A percentile compares a stretch with the other conserved stretches of the same genome.
These are phyloP conservation scores for Ceratobasidium sp. DNA, from an alignment of 1,284 basidiomycete species.

Conservation along the genomic window DNA sequence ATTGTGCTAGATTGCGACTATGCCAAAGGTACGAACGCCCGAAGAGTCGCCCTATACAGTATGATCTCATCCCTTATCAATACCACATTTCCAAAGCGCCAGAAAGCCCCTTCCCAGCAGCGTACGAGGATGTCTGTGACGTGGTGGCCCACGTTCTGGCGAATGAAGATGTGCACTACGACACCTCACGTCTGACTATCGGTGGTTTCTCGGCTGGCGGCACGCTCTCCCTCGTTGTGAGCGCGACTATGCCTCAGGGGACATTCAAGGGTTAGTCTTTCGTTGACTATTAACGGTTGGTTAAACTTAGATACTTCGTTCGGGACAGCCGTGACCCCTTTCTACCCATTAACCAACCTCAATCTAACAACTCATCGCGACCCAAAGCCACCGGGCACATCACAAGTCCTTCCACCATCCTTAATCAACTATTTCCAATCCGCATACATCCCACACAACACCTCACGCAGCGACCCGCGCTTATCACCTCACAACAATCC, in stretches of 20 bases:
- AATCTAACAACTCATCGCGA: background rate
- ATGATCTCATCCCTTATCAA: background rate
- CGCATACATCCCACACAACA: background rate
- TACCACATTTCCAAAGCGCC: background rate
- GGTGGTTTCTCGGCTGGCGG: conserved; percentile 34
- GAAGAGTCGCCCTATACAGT: background rate
- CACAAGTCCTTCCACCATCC: background rate
- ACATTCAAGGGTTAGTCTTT: conserved; percentile 16
- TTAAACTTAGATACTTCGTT: background rate
- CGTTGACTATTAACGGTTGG: background rate
- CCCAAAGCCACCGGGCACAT: background rate
- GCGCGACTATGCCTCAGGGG: conserved; percentile 7
- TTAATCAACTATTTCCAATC: background rate
- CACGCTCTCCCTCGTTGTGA: conserved; percentile 22
- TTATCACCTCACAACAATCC: conserved; percentile 23
- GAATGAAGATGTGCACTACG: conserved; percentile 9
- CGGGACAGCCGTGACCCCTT: background rate
- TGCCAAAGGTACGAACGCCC: conserved; percentile 30
- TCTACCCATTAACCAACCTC: conserved; percentile 23
- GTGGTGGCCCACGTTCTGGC: conserved; percentile 11
- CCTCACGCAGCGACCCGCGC: conserved; percentile 18
- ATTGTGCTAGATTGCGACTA: conserved; percentile 42
- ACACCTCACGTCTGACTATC: conserved; percentile 5
- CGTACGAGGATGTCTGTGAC: conserved; percentile 20
- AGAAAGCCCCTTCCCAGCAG: conserved; percentile 38